A percentile compares a stretch with the other conserved stretches of the same genome.
Evolutionary conservation across 1,284 basidiomycete species (phyloP).

Genomic region (Porogramme epimiltina): DNA sequence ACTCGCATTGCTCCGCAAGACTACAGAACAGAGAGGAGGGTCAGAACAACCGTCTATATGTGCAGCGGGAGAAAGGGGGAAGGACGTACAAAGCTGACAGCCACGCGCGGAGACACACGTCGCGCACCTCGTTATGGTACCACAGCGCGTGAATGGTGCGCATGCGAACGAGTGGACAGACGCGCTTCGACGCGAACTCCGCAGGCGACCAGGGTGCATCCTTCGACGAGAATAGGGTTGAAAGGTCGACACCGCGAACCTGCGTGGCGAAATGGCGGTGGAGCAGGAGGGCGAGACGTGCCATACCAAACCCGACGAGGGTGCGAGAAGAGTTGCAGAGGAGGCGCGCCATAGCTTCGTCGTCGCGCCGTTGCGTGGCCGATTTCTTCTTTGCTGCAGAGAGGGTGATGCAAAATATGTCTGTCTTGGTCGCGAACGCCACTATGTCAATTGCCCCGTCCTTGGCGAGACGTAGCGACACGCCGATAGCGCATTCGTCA

Average conservation of each 20-base stretch:
- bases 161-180: conserved; percentile 1
- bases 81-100: conserved; percentile 12
- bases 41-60: not conserved
- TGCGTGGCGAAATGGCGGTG: conserved; percentile 2
- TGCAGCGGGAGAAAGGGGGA: not conserved
- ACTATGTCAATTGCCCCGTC: conserved; percentile 5
- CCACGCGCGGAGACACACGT: conserved; percentile 15
- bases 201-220: conserved; percentile 4
- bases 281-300: conserved; percentile 14
- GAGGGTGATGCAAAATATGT: conserved; percentile 11
- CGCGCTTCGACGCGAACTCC: conserved; percentile 3
- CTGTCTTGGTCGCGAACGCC: conserved; percentile 9
- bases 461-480: conserved; percentile 6
- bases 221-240: conserved; percentile 3
- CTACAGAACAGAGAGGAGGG: not conserved
- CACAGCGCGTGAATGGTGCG: conserved; percentile 7
- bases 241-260: conserved; percentile 12
- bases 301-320: conserved; percentile 15
- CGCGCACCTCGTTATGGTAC: conserved; percentile 2
- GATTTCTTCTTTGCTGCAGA: too few species aligned
- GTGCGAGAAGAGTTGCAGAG: not conserved
- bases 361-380: not conserved
- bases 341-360: not conserved
- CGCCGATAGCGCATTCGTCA: conserved; percentile 2
- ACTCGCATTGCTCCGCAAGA: conserved; percentile 2